These are phyloP conservation scores for Apostasia ramifera DNA, from an alignment of 106 monocot species.

Conservation along the genomic window DNA sequence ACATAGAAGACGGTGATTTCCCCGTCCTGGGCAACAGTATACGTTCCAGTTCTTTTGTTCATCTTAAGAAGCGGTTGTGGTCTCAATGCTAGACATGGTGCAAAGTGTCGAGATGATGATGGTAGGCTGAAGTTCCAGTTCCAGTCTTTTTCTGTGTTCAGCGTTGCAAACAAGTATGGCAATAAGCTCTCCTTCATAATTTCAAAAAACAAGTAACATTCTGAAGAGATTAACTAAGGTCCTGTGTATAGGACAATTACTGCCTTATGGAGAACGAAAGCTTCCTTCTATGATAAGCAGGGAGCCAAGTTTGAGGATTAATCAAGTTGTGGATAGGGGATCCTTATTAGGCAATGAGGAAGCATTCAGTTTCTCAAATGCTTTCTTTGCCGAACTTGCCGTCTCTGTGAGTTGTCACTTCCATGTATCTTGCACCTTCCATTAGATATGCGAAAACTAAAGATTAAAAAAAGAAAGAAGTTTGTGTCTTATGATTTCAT, in stretches of 20 bases:
- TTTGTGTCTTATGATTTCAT: too few species aligned
- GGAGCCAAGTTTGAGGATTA: conserved; percentile 32
- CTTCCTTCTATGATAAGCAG: conserved; percentile 16
- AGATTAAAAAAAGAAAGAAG: too few species aligned
- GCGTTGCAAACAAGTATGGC: conserved; percentile 66
- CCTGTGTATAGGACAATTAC: conserved; percentile 38
- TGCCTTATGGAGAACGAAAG: conserved; percentile 42
- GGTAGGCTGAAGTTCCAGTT: conserved; percentile 75
- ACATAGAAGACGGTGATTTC: conserved; percentile 72
- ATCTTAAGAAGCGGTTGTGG: conserved; percentile 57
- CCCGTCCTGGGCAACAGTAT: conserved; percentile 54
- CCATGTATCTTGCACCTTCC: too few species aligned
- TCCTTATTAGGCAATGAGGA: conserved; percentile 38
- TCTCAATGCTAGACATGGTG: conserved; percentile 66
- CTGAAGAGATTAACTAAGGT: too few species aligned
- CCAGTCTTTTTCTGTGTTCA: conserved; percentile 77
- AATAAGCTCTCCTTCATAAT: neutral
- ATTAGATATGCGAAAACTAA: too few species aligned
- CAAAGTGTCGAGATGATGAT: conserved; percentile 46
- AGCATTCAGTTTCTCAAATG: conserved; percentile 35
- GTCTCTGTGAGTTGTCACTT: conserved; percentile 26
- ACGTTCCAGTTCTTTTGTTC: conserved; percentile 55
- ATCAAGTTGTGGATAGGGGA: conserved; percentile 33
- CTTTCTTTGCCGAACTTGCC: conserved; percentile 30
- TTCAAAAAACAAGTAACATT: neutral